Conservation (phyloP, 768 basidiomycete species). For the Russula brevipes region DNA sequence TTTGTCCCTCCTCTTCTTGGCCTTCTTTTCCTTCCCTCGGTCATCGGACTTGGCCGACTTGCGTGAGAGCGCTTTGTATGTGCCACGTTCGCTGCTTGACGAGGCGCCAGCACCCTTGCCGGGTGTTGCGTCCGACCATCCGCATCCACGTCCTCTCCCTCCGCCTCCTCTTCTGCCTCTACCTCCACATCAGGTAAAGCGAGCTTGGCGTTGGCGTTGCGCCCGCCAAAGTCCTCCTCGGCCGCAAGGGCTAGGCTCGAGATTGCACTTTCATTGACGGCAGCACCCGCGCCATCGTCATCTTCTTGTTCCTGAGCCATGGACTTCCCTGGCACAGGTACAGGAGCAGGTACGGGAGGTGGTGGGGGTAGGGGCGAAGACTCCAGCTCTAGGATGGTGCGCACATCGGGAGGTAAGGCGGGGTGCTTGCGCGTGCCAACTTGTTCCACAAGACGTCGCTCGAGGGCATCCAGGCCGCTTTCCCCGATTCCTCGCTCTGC, state of each 20-base stretch:
- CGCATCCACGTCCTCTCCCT: slow-evolving; percentile 2
- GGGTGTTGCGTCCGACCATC: slow-evolving; percentile 23
- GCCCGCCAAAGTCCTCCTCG: slow-evolving; percentile 26
- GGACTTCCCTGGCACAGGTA: slow-evolving; percentile 11
- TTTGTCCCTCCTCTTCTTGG: slow-evolving; percentile 12
- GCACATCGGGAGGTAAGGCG: slow-evolving; percentile 33
- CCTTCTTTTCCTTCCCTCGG: slow-evolving; percentile 30
- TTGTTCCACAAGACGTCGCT: slow-evolving; percentile 59
- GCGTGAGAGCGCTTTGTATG: slow-evolving; percentile 22
- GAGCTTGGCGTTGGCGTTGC: slow-evolving; percentile 40
- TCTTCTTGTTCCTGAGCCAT: slow-evolving; percentile 5
- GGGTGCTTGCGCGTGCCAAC: slow-evolving; percentile 59
- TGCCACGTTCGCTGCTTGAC: slow-evolving; percentile 22
- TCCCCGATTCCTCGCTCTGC: slow-evolving; percentile 30
- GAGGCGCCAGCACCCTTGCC: slow-evolving; percentile 16
- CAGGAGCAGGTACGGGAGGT: not conserved
- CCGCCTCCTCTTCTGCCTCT: slow-evolving; percentile 10
- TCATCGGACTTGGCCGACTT: slow-evolving; percentile 19
- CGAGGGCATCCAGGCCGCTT: slow-evolving; percentile 68
- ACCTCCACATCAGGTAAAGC: slow-evolving; percentile 15
- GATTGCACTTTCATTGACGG: slow-evolving; percentile 43
- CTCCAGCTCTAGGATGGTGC: slow-evolving; percentile 30
- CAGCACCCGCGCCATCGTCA: slow-evolving; percentile 28
- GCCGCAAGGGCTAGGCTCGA: slow-evolving; percentile 43
- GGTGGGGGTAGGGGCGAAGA: not conserved